Evolutionary conservation across 495 filamentous ascomycete genomes (phyloP), one percentile per base, ranked within the genome.

Genomic region (Schizothecium vesticola): DNA sequence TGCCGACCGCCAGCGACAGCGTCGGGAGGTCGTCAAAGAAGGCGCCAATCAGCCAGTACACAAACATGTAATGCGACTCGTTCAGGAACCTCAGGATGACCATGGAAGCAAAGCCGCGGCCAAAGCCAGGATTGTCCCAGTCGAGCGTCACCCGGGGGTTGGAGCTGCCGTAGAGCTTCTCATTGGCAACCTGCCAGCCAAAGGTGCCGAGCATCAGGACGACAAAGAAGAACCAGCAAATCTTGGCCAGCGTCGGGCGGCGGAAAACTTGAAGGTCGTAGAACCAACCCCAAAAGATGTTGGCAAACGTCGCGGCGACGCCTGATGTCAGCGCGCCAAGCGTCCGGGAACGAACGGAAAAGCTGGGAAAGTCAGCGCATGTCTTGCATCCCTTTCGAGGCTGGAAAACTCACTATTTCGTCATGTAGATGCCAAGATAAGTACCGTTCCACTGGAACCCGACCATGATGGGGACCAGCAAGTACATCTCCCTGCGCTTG

Each of bases 381-480:
- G 36, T 51, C 36, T n/a, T 51, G 1, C 5, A 19, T 19, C 36
- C 36, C 36, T n/a, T n/a, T 51, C 36, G 6, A n/a, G 5, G 16
- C 36, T 51, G 36, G 16, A 51, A 36, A 16, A 51, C 36, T 51
- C 16, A 51, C 36, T 88, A 88, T 62, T 84, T 84, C 21, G 85
- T 83, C 69, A 87, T 78, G 73, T 87, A 88, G 68, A 86, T 87
- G n/a, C 83, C 81, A 33, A 84, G 76, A 58, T 88, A 87, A 3
- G 85, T 85, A 7, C 73, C 67, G 62, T 86, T 85, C 80, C 85
- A 88, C 59, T 84, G 82, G 61, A 82, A 83, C 0, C 84, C 83
- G n/a, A 86, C 74, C 31, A 86, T 80, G 51, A 87, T 77, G 11
- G 86, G 85, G 19, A 88, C 75, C 6, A 88, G 77, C 1, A 87